phyloP scores from a whole-genome alignment of 176 grass and related monocot genomes.

The Rhynchospora tenuis region DNA sequence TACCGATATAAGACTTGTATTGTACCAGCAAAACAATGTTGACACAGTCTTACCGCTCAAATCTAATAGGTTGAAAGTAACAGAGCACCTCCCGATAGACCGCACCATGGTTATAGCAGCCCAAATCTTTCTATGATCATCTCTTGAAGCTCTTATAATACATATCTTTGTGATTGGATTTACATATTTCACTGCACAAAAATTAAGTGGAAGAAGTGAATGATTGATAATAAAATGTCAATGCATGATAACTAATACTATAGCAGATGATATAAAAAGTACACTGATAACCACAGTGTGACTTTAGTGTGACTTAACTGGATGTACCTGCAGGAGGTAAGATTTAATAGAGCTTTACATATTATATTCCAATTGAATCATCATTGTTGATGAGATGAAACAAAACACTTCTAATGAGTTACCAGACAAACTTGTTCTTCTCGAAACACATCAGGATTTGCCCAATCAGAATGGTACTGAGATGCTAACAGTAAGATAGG shows the following conservation, averaged over 20 bases:
- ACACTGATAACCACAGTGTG: neutral
- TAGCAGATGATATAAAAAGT: neutral
- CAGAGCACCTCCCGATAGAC: constrained; percentile 28
- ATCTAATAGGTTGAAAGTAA: constrained; percentile 68
- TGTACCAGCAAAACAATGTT: neutral
- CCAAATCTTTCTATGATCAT: constrained; percentile 1
- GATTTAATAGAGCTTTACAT: neutral
- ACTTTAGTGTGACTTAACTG: neutral
- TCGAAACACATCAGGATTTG: neutral
- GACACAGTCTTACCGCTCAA: constrained; percentile 49
- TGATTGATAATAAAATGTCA: neutral
- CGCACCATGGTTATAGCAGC: constrained; percentile 13
- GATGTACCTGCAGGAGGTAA: neutral
- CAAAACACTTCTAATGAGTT: too few species aligned
- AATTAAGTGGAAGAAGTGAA: neutral
- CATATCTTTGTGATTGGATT: neutral
- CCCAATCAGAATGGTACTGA: neutral
- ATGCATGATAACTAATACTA: neutral
- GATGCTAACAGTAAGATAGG: neutral
- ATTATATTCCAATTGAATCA: neutral
- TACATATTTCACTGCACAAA: constrained; percentile 36
- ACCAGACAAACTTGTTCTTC: neutral
- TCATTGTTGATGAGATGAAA: neutral
- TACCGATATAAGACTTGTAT: neutral
- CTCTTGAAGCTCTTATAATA: neutral